phyloP scores from a whole-genome alignment of 495 filamentous ascomycete genomes.

The Daldinia childiae region DNA sequence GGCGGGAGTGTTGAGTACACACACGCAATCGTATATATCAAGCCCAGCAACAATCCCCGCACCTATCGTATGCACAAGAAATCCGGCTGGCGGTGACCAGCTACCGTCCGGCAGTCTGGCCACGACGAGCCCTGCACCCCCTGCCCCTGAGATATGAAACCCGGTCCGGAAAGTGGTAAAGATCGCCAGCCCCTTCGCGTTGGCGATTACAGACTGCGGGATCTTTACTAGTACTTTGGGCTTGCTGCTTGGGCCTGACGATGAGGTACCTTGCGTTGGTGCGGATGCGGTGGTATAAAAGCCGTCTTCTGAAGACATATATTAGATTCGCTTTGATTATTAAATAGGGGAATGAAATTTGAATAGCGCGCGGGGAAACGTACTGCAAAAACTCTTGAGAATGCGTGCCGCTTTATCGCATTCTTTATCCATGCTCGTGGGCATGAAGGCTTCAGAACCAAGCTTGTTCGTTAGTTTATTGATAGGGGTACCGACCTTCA shows the following conservation, averaged over 20 bases:
- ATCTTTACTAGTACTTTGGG: conserved; percentile 70
- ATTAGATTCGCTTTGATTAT: background rate
- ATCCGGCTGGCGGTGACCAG: conserved; percentile 84
- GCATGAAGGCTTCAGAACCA: conserved; percentile 83
- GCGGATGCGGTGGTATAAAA: conserved; percentile 47
- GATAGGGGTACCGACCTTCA: conserved; percentile 67
- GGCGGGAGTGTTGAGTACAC: conserved; percentile 77
- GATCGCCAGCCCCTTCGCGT: conserved; percentile 79
- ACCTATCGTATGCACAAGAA: conserved; percentile 78
- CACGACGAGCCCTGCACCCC: conserved; percentile 77
- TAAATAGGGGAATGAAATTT: background rate
- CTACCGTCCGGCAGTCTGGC: conserved; percentile 72
- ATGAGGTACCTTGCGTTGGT: background rate
- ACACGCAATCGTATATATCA: conserved; percentile 85
- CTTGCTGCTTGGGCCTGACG: conserved; percentile 22
- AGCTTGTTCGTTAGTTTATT: conserved; percentile 78
- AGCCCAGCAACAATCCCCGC: conserved; percentile 81
- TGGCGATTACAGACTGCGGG: conserved; percentile 71
- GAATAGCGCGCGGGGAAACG: conserved; percentile 25
- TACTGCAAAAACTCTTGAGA: conserved; percentile 79
- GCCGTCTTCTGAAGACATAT: conserved; percentile 52
- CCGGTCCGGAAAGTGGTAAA: conserved; percentile 88
- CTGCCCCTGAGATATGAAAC: conserved; percentile 81
- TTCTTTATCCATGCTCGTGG: conserved; percentile 80
- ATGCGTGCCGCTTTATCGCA: conserved; percentile 85